A percentile compares a stretch with the other conserved stretches of the same genome.
Conservation (phyloP, 2,329 filamentous ascomycete species). For the Chrysosporium queenslandicum region DNA sequence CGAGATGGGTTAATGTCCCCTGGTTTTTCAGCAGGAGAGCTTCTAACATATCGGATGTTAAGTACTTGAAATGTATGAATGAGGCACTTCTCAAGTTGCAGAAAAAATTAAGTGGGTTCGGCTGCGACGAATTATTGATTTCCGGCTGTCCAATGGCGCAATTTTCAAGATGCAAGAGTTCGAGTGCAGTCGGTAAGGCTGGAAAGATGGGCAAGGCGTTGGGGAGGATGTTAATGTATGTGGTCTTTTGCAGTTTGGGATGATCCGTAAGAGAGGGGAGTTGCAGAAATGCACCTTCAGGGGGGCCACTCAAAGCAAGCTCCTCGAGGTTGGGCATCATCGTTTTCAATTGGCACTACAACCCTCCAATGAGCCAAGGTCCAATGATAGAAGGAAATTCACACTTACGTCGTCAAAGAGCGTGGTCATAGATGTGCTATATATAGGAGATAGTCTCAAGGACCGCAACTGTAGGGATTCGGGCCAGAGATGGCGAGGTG, state of each 20-base stretch:
- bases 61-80: neutral
- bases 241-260: neutral
- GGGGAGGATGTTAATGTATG: neutral
- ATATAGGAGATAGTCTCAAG: neutral
- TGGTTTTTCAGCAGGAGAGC: neutral
- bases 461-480: neutral
- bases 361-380: neutral
- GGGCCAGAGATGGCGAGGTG: too few species aligned
- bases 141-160: too few species aligned
- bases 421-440: neutral
- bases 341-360: neutral
- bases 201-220: neutral
- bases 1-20: neutral
- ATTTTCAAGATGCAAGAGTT: neutral
- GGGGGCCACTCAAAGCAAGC: neutral
- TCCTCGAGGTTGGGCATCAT: constrained; percentile 4
- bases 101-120: neutral
- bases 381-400: too few species aligned
- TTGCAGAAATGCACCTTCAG: too few species aligned
- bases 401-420: neutral
- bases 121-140: neutral
- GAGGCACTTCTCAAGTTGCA: neutral
- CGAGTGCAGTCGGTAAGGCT: neutral
- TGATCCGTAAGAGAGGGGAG: neutral
- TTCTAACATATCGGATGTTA: neutral